These are phyloP conservation scores for Hortaea sp. DNA, from an alignment of 2,329 filamentous ascomycete genomes.

Conservation along the genomic window DNA sequence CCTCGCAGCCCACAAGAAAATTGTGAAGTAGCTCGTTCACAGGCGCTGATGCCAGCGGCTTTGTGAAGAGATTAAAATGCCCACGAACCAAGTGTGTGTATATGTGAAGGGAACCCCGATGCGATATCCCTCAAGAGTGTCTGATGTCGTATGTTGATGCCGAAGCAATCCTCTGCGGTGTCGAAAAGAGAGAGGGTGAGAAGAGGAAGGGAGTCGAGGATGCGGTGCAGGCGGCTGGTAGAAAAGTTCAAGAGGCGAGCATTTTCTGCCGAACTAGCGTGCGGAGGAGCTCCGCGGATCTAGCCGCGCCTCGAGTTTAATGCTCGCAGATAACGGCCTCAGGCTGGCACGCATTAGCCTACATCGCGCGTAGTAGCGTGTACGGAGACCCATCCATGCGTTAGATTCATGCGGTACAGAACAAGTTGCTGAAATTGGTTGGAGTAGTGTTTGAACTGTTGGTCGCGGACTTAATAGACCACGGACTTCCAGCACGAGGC, in stretches of 20 bases:
- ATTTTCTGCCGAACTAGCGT: not conserved
- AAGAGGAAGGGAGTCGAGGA: not conserved
- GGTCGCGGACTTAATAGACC: too few species aligned
- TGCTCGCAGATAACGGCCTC: too few species aligned
- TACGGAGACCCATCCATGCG: too few species aligned
- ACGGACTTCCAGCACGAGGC: too few species aligned
- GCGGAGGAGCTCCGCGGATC: too few species aligned
- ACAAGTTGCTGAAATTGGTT: too few species aligned
- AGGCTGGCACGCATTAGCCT: too few species aligned
- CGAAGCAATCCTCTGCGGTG: not conserved
- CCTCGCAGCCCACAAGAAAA: conserved; percentile 6
- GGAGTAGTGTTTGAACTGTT: too few species aligned
- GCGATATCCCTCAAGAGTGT: not conserved
- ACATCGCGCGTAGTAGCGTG: too few species aligned
- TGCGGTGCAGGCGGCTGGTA: not conserved
- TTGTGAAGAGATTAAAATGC: conserved; percentile 5
- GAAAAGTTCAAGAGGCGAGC: not conserved
- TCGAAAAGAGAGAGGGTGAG: not conserved
- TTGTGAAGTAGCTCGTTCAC: conserved; percentile 7
- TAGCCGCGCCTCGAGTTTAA: too few species aligned
- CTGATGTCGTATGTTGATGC: conserved; percentile 1
- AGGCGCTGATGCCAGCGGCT: conserved; percentile 1
- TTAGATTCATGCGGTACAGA: too few species aligned
- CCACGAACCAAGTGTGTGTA: conserved; percentile 8
- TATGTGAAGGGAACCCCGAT: not conserved